Evolutionary conservation across 345 rosid genomes (phyloP).

Genomic region (Acer negundo): DNA sequence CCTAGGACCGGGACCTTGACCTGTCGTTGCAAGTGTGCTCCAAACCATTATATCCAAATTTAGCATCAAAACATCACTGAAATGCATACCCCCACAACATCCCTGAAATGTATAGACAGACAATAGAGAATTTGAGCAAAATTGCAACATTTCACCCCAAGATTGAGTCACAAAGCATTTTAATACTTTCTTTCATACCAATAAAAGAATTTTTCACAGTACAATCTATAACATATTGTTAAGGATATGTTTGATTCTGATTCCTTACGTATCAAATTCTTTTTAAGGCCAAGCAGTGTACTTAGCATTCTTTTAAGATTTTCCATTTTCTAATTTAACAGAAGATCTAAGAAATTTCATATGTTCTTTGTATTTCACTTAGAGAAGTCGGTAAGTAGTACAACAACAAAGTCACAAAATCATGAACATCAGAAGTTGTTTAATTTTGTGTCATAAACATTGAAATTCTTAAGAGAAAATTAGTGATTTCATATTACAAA

Average conservation of each 20-base stretch:
- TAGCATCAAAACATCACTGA: conserved; percentile 63
- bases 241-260: neutral
- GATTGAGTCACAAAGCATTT: too few relatives aligned
- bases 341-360: conserved; percentile 2
- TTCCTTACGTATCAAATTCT: neutral
- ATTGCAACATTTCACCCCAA: neutral
- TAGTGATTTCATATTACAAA: too few relatives aligned
- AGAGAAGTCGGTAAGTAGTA: too few relatives aligned
- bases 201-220: neutral
- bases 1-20: conserved; percentile 72
- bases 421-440: neutral
- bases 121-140: neutral
- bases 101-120: conserved; percentile 42
- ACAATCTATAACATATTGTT: neutral
- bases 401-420: neutral
- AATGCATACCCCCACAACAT: conserved; percentile 75
- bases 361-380: neutral
- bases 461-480: too few relatives aligned
- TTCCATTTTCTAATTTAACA: neutral
- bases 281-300: neutral
- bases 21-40: conserved; percentile 52
- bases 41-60: conserved; percentile 56
- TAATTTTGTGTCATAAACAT: neutral
- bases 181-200: too few relatives aligned
- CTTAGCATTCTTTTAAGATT: neutral